Evolutionary conservation across 805 yeast species (phyloP).

Genomic region (Schizosaccharomyces cryophilus): DNA sequence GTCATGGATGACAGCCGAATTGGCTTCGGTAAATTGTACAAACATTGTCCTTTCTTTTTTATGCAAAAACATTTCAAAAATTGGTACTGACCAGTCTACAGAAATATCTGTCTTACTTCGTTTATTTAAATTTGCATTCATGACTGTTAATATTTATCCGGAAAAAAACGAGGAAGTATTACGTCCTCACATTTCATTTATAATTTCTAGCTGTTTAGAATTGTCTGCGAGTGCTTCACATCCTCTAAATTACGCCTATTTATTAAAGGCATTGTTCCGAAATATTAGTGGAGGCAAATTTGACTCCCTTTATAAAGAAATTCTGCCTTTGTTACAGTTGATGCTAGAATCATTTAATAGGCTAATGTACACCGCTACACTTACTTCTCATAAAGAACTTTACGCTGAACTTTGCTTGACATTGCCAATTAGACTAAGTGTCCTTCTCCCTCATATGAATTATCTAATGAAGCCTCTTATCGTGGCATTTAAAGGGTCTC

Average conservation of each 20-base stretch:
- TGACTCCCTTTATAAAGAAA: constrained; percentile 76
- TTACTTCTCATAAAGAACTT: constrained; percentile 76
- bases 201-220: constrained; percentile 57
- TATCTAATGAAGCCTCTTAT: constrained; percentile 80
- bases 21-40: constrained; percentile 79
- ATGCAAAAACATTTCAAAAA: constrained; percentile 41
- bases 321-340: constrained; percentile 72
- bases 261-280: constrained; percentile 70
- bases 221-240: constrained; percentile 67
- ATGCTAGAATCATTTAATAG: constrained; percentile 65
- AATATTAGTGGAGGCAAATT: constrained; percentile 93
- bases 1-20: constrained; percentile 75
- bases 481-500: constrained; percentile 68
- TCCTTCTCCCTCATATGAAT: constrained; percentile 74
- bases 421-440: constrained; percentile 84
- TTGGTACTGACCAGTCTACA: constrained; percentile 68
- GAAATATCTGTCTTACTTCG: constrained; percentile 63
- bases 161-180: constrained; percentile 60
- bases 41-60: constrained; percentile 60
- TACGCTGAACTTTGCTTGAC: constrained; percentile 87
- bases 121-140: constrained; percentile 73
- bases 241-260: constrained; percentile 69
- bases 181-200: constrained; percentile 61
- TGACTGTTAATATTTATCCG: constrained; percentile 87
- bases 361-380: constrained; percentile 54